Evolutionary conservation across 2,329 filamentous ascomycete genomes (phyloP), one percentile per base, ranked within the genome.

Genomic region (Capronia americana): DNA sequence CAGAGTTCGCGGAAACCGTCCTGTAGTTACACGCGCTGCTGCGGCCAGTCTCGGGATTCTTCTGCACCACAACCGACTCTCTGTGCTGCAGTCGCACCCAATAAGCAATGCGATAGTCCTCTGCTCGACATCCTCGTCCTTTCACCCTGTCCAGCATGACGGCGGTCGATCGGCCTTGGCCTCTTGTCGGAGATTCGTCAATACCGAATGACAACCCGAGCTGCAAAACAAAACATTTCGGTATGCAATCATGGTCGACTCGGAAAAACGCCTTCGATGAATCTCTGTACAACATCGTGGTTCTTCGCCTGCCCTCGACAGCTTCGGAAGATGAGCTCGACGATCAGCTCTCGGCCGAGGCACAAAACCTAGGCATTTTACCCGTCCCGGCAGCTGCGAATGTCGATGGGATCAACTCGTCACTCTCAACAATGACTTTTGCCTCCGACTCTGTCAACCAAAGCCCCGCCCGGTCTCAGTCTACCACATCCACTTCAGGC

Each of bases 261-360:
- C 26, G 64, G n/a, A 57, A 61, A 23, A 69, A 62, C 34, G 55
- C 64, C 46, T 67, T 80, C 51, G 79, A 80, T 63, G 75, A 79
- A 63, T 72, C 73, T 57, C 72, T 74, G 70, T 81, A 81, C 71
- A 76, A 78, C 63, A 67, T 61, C 23, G 73, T 76, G 41, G 78
- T 81, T 54, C 76, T 81, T 26, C 70, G 67, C 3, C 70, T 79
- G 32, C 59, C 71, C 24, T 73, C 76, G n/a, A 72, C 73, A 41
- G 74, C 78, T 64, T 75, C 76, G 11, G 79, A 81, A 71, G 72
- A 75, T 63, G 75, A 75, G 65, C 72, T 76, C 44, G 78, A 80
- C 69, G 76, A 78, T 64, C 70, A 69, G 32, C 73, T 82, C 51
- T 68, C 75, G 32, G 72, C 75, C 23, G 78, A 81, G 63, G 79